Conservation (phyloP, 2,329 filamentous ascomycete species). For the Hymenoscyphus scutula region DNA sequence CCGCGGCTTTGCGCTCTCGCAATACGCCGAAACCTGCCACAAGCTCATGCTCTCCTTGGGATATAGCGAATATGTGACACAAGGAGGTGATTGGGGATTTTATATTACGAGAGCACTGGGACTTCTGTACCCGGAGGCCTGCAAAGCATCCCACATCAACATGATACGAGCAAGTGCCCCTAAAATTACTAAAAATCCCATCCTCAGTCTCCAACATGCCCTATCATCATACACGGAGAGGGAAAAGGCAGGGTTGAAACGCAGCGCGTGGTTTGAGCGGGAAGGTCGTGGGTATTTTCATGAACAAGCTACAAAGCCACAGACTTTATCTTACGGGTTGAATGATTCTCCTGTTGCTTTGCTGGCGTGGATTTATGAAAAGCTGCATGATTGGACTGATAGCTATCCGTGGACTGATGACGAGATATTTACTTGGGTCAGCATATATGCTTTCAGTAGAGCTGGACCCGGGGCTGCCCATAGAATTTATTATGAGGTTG, state of each 20-base stretch:
- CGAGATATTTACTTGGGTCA: constrained; percentile 72
- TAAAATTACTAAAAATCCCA: constrained; percentile 52
- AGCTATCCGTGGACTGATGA: constrained; percentile 71
- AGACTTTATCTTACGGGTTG: constrained; percentile 68
- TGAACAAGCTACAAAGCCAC: constrained; percentile 65
- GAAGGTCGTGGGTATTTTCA: constrained; percentile 53
- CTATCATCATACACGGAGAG: constrained; percentile 50
- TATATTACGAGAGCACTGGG: constrained; percentile 58
- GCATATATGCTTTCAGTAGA: constrained; percentile 68
- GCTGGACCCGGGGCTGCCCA: constrained; percentile 54
- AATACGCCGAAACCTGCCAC: constrained; percentile 64
- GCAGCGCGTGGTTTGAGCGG: constrained; percentile 46
- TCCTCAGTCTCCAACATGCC: constrained; percentile 53
- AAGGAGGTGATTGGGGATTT: constrained; percentile 65
- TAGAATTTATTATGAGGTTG: constrained; percentile 21
- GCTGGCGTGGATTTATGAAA: constrained; percentile 79
- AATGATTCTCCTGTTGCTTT: constrained; percentile 68
- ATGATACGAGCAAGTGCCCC: constrained; percentile 51
- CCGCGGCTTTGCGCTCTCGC: constrained; percentile 56
- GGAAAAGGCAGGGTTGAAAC: constrained; percentile 46
- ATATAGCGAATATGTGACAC: constrained; percentile 58
- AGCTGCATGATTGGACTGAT: constrained; percentile 75
- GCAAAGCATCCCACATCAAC: constrained; percentile 62
- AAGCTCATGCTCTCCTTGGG: constrained; percentile 67
- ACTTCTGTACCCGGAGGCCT: constrained; percentile 54